Evolutionary conservation across 768 basidiomycete species (phyloP).

Genomic region (Hericium coralloides): DNA sequence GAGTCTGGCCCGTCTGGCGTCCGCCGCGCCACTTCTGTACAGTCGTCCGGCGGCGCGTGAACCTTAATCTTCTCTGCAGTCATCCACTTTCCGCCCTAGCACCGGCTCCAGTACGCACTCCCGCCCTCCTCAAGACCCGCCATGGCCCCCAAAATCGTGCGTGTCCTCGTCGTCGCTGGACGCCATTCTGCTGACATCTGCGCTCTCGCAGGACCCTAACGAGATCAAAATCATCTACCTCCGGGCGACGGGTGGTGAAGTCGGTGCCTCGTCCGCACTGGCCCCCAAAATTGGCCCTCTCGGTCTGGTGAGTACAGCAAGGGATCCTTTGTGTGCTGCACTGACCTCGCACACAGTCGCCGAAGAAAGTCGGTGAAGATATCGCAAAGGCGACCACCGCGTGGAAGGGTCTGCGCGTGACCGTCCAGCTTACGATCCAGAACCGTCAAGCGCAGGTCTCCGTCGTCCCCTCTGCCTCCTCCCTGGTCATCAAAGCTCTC

Average conservation of each 20-base stretch:
- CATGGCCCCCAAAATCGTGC: slow-evolving; percentile 79
- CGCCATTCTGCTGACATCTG: background rate
- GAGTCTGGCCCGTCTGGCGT: background rate
- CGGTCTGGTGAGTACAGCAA: slow-evolving; percentile 70
- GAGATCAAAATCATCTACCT: slow-evolving; percentile 99
- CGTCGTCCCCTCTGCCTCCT: slow-evolving; percentile 95
- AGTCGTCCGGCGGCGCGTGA: slow-evolving; percentile 44
- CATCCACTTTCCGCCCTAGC: slow-evolving; percentile 12
- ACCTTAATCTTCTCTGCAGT: slow-evolving; percentile 37
- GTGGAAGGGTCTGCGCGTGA: slow-evolving; percentile 99
- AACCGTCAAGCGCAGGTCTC: slow-evolving; percentile 98
- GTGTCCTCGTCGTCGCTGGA: slow-evolving; percentile 5
- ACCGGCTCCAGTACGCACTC: slow-evolving; percentile 23
- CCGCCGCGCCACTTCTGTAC: slow-evolving; percentile 33
- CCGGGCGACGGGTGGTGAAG: slow-evolving; percentile 97
- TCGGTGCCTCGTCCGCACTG: slow-evolving; percentile 96
- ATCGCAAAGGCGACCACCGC: slow-evolving; percentile 97
- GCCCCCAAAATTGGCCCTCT: slow-evolving; percentile 99
- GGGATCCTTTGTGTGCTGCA: slow-evolving; percentile 2
- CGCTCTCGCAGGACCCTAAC: slow-evolving; percentile 71
- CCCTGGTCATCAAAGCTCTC: slow-evolving; percentile 94
- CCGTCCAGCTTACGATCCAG: slow-evolving; percentile 98
- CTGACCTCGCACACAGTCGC: slow-evolving; percentile 52
- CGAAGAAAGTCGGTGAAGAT: slow-evolving; percentile 99
- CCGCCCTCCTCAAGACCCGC: slow-evolving; percentile 17